Base-by-base conservation (phyloP, 2,329 filamentous ascomycete genomes). In the Byssothecium circinans region DNA sequence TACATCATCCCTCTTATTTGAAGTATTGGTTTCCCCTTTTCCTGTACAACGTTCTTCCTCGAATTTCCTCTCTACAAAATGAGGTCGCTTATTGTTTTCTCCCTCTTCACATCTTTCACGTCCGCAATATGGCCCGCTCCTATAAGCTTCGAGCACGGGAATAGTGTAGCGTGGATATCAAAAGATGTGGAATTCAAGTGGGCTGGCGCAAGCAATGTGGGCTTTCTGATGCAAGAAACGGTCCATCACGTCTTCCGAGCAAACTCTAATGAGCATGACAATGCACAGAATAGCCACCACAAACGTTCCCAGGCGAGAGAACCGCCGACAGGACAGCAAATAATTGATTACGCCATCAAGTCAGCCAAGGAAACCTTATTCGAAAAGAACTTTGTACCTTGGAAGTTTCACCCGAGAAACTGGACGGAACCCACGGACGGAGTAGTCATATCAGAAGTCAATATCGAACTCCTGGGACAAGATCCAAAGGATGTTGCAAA, bases 371-470 rank as follows among this genome's bases (percentile, higher is more conserved):
- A 78, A 19, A 81, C 79, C 47, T 82, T 92, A 46, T 87, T 91
- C 69, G 72, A 80, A 20, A 75, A 85, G 49, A 83, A 81, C 57
- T 84, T 91, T 52, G 80, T 89, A 14, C 89, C 89, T 0, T 94
- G 88, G 88, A 90, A 86, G 73, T 81, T 94, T 45, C 80, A 87
- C 53, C 78, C 81, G 19, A 81, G 86, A 27, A 78, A 84, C 57
- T 78, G 80, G 45, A 62, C 81, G 33, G 87, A 92, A 69, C 88
- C 89, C 0, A 52, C 64, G 23, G 60, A 67, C 18, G 75, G 79
- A 58, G 76, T 67, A 3, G 79, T 73, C 55, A 76, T 94, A 59
- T 78, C 72, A 35, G 76, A 74, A n/a, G 76, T 94, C 37, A 67
- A 74, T 15, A 83, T 94, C 54, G 75, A 75, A 12, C 83, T 90